Conservation (phyloP, 148 eudicot genomes). For the Euryodendron excelsum region DNA sequence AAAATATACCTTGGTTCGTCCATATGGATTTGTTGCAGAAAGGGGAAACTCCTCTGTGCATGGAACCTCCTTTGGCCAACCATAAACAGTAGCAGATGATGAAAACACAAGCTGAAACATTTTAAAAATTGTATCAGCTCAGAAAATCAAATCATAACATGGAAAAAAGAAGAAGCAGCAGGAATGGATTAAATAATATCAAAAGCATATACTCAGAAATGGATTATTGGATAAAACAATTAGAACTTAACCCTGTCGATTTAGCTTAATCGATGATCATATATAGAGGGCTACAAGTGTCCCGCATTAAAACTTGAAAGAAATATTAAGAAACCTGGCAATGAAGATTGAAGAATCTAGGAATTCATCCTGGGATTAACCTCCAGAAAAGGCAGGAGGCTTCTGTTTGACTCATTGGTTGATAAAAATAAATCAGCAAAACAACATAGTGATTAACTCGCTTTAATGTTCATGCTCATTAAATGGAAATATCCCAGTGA, state of each 20-base stretch:
- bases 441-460: neutral
- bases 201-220: neutral
- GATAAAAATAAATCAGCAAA: neutral
- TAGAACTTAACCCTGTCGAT: neutral
- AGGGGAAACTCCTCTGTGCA: slow-evolving; percentile 91
- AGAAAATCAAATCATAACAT: neutral
- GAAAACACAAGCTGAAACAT: slow-evolving; percentile 87
- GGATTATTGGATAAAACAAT: neutral
- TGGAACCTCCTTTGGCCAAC: slow-evolving; percentile 94
- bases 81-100: slow-evolving; percentile 96
- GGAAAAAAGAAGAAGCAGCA: neutral
- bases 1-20: slow-evolving; percentile 78
- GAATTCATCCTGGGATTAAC: too few species aligned
- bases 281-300: too few species aligned
- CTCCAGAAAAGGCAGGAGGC: too few species aligned
- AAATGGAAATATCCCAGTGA: neutral
- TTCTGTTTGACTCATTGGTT: neutral
- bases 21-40: slow-evolving; percentile 90
- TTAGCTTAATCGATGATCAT: neutral
- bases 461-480: neutral
- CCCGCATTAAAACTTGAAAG: too few species aligned
- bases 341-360: too few species aligned
- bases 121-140: slow-evolving; percentile 9
- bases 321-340: too few species aligned
- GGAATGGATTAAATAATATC: neutral